Percentiles rank a stretch among this genome's conserved stretches.
Evolutionary conservation across 148 eudicot species (phyloP).

Genomic region (Agrostemma githago): DNA sequence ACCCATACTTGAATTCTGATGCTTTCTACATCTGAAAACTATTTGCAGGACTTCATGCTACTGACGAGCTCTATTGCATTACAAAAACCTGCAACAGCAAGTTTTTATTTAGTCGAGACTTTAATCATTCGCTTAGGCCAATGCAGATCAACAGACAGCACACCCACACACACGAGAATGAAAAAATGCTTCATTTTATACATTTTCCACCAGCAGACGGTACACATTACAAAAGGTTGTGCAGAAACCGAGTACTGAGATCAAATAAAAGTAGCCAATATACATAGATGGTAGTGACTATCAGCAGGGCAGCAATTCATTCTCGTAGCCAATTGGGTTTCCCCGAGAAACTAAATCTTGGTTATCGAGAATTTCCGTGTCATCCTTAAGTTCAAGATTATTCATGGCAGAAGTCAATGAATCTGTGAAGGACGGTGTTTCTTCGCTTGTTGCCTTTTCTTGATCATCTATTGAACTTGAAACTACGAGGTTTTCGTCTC

Average conservation of each 20-base stretch:
- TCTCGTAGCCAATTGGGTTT: slow-evolving; percentile 8
- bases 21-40: not conserved
- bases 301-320: slow-evolving; percentile 21
- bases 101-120: not conserved
- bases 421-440: slow-evolving; percentile 29
- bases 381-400: slow-evolving; percentile 40
- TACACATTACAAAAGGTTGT: not conserved
- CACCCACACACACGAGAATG: not conserved
- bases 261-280: not conserved
- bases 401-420: slow-evolving; percentile 47
- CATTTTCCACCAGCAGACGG: no score
- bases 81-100: slow-evolving; percentile 18
- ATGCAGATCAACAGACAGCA: not conserved
- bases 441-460: slow-evolving; percentile 18
- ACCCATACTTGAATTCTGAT: slow-evolving; percentile 12
- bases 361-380: not conserved
- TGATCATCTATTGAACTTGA: slow-evolving; percentile 20
- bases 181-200: not conserved
- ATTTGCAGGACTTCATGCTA: slow-evolving; percentile 3
- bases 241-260: no score
- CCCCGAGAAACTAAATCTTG: slow-evolving; percentile 1
- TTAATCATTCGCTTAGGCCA: not conserved
- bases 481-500: slow-evolving; percentile 23
- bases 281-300: not conserved
- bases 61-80: not conserved